These are phyloP conservation scores for Cercospora zeina DNA, from an alignment of 2,329 filamentous ascomycete species.

Conservation along the genomic window DNA sequence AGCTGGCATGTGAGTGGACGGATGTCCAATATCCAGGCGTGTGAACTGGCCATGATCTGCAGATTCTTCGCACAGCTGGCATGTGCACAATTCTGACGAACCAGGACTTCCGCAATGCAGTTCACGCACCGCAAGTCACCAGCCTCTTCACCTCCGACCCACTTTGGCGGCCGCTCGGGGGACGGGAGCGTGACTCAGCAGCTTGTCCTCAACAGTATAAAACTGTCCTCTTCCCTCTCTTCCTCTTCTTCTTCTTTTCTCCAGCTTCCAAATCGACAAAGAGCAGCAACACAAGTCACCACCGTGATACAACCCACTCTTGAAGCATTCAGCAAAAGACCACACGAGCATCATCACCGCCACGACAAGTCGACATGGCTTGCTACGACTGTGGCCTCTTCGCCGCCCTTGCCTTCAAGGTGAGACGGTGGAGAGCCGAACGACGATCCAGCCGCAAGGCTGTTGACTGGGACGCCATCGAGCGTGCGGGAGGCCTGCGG, in stretches of 20 bases:
- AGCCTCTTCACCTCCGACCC: too few species aligned
- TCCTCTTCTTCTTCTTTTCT: background rate
- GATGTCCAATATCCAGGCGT: too few species aligned
- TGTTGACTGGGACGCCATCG: constrained; percentile 8
- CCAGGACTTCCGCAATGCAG: too few species aligned
- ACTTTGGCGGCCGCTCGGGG: too few species aligned
- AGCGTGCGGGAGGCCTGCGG: background rate
- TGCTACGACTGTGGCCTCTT: constrained; percentile 11
- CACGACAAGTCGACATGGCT: constrained; percentile 5
- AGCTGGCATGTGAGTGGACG: too few species aligned
- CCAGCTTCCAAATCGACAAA: constrained; percentile 3
- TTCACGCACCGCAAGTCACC: too few species aligned
- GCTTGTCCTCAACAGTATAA: too few species aligned
- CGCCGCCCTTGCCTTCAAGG: constrained; percentile 5
- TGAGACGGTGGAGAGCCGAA: constrained; percentile 7
- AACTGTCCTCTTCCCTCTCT: background rate
- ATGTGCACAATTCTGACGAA: too few species aligned
- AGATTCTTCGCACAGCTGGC: too few species aligned
- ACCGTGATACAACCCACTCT: constrained; percentile 5
- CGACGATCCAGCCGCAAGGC: constrained; percentile 11
- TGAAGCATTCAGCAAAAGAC: constrained; percentile 7
- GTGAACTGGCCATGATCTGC: too few species aligned
- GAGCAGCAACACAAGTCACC: constrained; percentile 1
- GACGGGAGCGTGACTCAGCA: too few species aligned
- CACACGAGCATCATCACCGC: constrained; percentile 2